phyloP scores from a whole-genome alignment of 73 alveolate genomes.

The Blepharisma stoltei region DNA sequence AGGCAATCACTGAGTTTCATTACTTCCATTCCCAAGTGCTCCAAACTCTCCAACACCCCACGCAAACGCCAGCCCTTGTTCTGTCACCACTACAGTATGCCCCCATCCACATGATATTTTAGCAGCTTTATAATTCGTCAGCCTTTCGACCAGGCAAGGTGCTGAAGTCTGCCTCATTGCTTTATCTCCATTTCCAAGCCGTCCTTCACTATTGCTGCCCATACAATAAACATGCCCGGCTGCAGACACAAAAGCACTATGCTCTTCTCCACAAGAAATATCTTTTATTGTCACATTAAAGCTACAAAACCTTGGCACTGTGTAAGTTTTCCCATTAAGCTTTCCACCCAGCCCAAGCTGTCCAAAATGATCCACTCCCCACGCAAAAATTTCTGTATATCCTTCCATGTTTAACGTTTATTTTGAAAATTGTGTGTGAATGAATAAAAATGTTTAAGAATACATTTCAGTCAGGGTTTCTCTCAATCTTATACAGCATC shows the following conservation, averaged over 20 bases:
- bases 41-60: slow-evolving; percentile 70
- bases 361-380: slow-evolving; percentile 27
- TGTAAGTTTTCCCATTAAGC: slow-evolving; percentile 30
- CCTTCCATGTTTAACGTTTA: not conserved
- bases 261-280: slow-evolving; percentile 68
- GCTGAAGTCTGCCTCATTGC: not conserved
- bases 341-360: slow-evolving; percentile 53
- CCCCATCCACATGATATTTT: slow-evolving; percentile 49
- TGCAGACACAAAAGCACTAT: slow-evolving; percentile 53
- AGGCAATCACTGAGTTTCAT: slow-evolving; percentile 39
- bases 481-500: slow-evolving; percentile 81
- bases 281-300: slow-evolving; percentile 41
- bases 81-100: slow-evolving; percentile 51
- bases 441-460: not conserved
- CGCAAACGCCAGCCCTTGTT: slow-evolving; percentile 55
- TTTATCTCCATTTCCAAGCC: slow-evolving; percentile 61
- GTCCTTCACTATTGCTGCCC: slow-evolving; percentile 71
- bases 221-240: slow-evolving; percentile 53
- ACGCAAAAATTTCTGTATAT: slow-evolving; percentile 16
- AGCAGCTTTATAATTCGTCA: slow-evolving; percentile 47
- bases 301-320: slow-evolving; percentile 53
- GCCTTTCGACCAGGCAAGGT: slow-evolving; percentile 41
- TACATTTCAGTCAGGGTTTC: slow-evolving; percentile 57
- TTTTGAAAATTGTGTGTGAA: too few species aligned
- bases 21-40: slow-evolving; percentile 50